A percentile compares a stretch with the other conserved stretches of the same genome.
phyloP scores from a whole-genome alignment of 495 filamentous ascomycete genomes.

The Paragyromitra xinjiangensis region DNA sequence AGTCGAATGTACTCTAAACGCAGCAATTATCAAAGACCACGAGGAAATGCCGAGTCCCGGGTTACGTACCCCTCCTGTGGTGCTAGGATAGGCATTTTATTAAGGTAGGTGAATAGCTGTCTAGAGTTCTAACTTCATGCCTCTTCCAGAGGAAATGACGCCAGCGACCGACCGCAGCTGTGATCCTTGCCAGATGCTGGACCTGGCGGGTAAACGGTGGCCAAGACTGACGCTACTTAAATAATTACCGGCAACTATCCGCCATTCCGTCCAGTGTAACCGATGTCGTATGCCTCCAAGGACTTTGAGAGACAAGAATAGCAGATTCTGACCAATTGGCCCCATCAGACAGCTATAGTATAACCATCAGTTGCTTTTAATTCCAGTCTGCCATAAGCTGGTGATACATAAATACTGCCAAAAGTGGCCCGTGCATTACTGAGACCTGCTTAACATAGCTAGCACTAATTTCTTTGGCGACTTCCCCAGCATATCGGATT shows the following conservation, averaged over 20 bases:
- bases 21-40: constrained; percentile 33
- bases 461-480: not conserved
- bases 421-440: not conserved
- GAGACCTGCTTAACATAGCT: not conserved
- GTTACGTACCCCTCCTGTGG: constrained; percentile 34
- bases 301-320: too few species aligned
- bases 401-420: not conserved
- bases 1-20: constrained; percentile 20
- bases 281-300: not conserved
- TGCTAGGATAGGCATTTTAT: not conserved
- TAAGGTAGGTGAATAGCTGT: not conserved
- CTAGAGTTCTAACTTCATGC: not conserved
- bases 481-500: not conserved
- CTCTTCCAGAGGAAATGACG: not conserved
- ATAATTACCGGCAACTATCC: not conserved
- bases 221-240: not conserved
- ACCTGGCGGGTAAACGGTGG: not conserved
- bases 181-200: not conserved
- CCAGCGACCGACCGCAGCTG: not conserved
- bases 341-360: too few species aligned
- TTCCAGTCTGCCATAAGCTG: not conserved
- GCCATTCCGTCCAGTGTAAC: not conserved
- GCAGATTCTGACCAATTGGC: too few species aligned
- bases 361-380: not conserved
- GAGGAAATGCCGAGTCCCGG: constrained; percentile 43